Evolutionary conservation across 139 green algal genomes (phyloP).

Genomic region (Nannochloris sp.): DNA sequence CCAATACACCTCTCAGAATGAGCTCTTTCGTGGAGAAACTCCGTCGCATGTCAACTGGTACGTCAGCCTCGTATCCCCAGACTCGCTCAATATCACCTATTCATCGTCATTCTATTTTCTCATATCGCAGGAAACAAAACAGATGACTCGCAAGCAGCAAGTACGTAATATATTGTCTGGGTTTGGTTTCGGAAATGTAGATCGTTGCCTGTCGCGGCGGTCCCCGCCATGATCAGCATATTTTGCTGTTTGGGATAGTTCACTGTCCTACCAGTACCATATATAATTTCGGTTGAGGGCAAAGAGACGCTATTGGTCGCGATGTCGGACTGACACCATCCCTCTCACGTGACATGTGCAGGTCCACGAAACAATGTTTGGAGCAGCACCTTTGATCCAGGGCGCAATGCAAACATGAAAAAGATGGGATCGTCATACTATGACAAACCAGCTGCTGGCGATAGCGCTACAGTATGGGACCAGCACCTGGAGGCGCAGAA

Average conservation of each 20-base stretch:
- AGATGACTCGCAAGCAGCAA: too few species aligned
- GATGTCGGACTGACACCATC: neutral
- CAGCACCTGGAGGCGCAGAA: conserved; percentile 1
- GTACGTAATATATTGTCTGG: too few species aligned
- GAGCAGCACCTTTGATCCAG: conserved; percentile 9
- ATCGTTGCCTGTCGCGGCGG: too few species aligned
- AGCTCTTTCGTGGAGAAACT: neutral
- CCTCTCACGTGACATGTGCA: neutral
- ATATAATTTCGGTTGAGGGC: too few species aligned
- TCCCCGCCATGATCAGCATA: too few species aligned
- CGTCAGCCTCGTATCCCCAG: neutral
- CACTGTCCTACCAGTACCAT: too few species aligned
- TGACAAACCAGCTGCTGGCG: neutral
- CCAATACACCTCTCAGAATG: neutral
- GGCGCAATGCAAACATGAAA: conserved; percentile 6
- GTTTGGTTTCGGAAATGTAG: too few species aligned
- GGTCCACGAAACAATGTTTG: conserved; percentile 6
- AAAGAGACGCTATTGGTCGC: too few species aligned
- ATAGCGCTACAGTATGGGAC: conserved; percentile 1
- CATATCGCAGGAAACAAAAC: too few species aligned
- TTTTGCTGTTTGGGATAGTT: too few species aligned
- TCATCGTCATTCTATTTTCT: too few species aligned
- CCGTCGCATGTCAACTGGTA: conserved; percentile 2
- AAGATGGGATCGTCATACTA: conserved; percentile 4
- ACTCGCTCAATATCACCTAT: neutral